Evolutionary conservation across 108 stramenopile species (phyloP), one percentile per base, ranked within the genome.

Genomic region (Cylindrotheca closterium): DNA sequence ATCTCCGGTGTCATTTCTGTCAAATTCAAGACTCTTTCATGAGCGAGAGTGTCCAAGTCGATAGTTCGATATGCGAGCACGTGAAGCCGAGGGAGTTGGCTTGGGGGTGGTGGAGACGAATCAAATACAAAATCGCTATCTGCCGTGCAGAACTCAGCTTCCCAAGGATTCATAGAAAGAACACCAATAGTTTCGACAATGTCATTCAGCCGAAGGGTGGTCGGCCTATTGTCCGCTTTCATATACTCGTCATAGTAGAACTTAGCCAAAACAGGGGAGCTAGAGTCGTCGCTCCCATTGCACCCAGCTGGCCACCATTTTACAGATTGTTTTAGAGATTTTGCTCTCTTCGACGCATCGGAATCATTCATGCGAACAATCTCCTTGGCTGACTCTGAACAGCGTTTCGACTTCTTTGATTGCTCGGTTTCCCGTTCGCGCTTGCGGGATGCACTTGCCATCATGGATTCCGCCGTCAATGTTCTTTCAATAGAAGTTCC

Each of bases 21-120:
- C 3, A 45, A 32, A 60, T 60, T 47, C 4, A 55, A 30, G 10
- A 42, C 50, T 18, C 22, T 21, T 26, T 24, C 1, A 21, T 26
- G n/a, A 4, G 63, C 63, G 28, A 65, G 17, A 17, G 48, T 47
- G 68, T 81, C 80, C 51, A 85, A 33, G 60, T 79, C 72, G 10
- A 73, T 0, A 10, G 4, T 32, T 52, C 50, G 50, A 55, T 81
- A 79, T 15, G 37, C 54, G 18, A 85, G 28, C 10, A 80, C 84
- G 58, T 85, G 84, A 22, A 85, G 54, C 2, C 84, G 74, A 21
- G 84, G 80, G 50, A 85, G 26, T 18, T 54, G 75, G 68, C 80
- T 81, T 2, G 80, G 80, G 18, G 80, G 80, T 12, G 70, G 18
- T 3, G 51, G 47, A 18, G 42, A 31, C 4, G 10, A 23, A 51